Evolutionary conservation across 2,329 filamentous ascomycete genomes (phyloP).

Genomic region (Alternaria gaisen): DNA sequence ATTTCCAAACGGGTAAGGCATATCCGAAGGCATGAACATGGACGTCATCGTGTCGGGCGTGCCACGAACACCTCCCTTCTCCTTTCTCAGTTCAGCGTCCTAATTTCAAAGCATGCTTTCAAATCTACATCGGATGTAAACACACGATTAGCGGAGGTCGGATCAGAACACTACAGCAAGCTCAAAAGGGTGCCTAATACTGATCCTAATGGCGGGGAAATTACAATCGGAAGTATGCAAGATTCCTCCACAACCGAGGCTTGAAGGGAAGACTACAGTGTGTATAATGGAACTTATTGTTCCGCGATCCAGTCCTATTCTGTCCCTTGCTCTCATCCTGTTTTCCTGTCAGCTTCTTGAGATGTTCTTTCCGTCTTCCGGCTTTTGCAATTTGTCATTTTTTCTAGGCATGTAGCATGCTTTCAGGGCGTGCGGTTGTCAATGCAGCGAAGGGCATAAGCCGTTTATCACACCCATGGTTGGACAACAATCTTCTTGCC

Average conservation of each 20-base stretch:
- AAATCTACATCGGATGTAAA: neutral
- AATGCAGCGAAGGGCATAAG: neutral
- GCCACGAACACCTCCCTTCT: neutral
- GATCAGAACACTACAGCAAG: neutral
- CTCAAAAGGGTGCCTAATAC: neutral
- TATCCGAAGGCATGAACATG: conserved; percentile 1
- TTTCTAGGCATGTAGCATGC: neutral
- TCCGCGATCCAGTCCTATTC: neutral
- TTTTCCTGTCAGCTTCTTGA: neutral
- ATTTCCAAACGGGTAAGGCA: conserved; percentile 2
- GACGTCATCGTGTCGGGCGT: conserved; percentile 5
- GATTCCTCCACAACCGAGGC: neutral
- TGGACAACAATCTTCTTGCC: conserved; percentile 42
- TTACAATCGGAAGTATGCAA: neutral
- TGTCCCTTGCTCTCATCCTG: neutral
- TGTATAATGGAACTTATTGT: neutral
- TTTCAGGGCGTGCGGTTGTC: neutral
- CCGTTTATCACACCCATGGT: conserved; percentile 17
- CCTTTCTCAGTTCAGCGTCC: neutral
- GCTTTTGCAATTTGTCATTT: neutral
- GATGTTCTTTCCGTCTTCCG: neutral
- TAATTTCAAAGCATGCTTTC: neutral
- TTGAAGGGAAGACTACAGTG: neutral
- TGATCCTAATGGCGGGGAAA: neutral
- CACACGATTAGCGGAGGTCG: neutral